Evolutionary conservation across 257 asterid genomes (phyloP).

Genomic region (Linderniella brevidens): DNA sequence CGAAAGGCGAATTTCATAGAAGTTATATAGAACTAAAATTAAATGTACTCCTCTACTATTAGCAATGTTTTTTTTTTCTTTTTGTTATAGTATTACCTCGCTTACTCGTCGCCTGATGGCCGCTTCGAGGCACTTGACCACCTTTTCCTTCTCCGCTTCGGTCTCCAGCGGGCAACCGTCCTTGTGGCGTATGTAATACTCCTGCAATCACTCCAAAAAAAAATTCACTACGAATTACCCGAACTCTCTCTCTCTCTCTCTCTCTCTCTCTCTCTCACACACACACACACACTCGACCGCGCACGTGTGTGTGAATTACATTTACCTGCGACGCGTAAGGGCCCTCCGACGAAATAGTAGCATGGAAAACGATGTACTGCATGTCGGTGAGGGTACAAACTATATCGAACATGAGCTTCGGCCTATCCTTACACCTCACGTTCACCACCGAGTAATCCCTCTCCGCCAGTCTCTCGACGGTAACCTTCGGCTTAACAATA

Average conservation of each 20-base stretch:
- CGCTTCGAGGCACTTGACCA: constrained; percentile 87
- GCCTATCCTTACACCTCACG: constrained; percentile 79
- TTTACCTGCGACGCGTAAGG: constrained; percentile 84
- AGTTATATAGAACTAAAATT: too few relatives aligned
- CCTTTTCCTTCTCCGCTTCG: constrained; percentile 64
- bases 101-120: constrained; percentile 78
- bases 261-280: background rate
- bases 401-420: constrained; percentile 92
- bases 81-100: constrained; percentile 44
- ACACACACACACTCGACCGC: background rate
- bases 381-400: constrained; percentile 95
- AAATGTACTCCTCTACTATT: too few relatives aligned
- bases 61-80: too few relatives aligned
- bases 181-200: constrained; percentile 73
- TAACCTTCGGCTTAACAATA: constrained; percentile 35
- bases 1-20: too few relatives aligned
- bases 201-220: constrained; percentile 23
- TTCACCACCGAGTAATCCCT: constrained; percentile 78
- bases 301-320: background rate
- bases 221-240: background rate
- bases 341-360: constrained; percentile 66
- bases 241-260: too few relatives aligned
- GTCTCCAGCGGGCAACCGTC: constrained; percentile 65
- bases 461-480: constrained; percentile 65
- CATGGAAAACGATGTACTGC: constrained; percentile 87